These are phyloP conservation scores for Globomyces sp. DNA, from an alignment of 371 early-diverging fungal genomes.

Conservation along the genomic window DNA sequence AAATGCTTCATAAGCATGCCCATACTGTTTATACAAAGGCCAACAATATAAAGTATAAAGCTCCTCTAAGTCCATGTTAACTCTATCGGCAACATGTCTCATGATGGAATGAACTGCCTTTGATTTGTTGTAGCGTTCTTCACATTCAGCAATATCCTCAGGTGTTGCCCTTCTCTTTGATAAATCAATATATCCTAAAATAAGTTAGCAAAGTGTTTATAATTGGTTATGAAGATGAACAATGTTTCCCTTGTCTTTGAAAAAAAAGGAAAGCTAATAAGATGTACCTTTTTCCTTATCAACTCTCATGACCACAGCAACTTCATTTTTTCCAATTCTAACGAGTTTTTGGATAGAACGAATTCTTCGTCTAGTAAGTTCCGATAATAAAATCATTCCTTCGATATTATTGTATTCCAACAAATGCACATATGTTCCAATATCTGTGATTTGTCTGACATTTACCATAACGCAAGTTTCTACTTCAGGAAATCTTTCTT, in stretches of 20 bases:
- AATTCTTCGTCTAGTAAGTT: slow-evolving; percentile 96
- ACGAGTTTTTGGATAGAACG: slow-evolving; percentile 97
- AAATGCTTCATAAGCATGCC: slow-evolving; percentile 97
- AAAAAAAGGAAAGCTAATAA: slow-evolving; percentile 14
- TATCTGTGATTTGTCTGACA: slow-evolving; percentile 95
- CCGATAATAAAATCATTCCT: slow-evolving; percentile 95
- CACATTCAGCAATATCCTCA: slow-evolving; percentile 93
- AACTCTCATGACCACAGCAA: slow-evolving; percentile 96
- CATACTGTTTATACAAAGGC: slow-evolving; percentile 97
- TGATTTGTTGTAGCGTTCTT: slow-evolving; percentile 95
- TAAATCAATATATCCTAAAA: slow-evolving; percentile 95
- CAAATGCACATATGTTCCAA: slow-evolving; percentile 97
- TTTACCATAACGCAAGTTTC: slow-evolving; percentile 99
- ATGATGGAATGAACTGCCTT: slow-evolving; percentile 82
- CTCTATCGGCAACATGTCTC: slow-evolving; percentile 92
- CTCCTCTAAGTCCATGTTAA: slow-evolving; percentile 74
- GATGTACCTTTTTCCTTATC: slow-evolving; percentile 95
- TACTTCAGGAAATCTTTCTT: slow-evolving; percentile 93
- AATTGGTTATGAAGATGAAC: slow-evolving; percentile 13
- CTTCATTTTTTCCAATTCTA: slow-evolving; percentile 96
- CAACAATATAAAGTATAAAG: slow-evolving; percentile 92
- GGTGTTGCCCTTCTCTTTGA: slow-evolving; percentile 97
- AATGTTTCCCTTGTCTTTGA: not conserved
- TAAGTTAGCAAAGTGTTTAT: not conserved
- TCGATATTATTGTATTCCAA: slow-evolving; percentile 67